These are phyloP conservation scores for Pelargonium cotyledonis DNA, from an alignment of 441 rosid genomes.

Conservation along the genomic window DNA sequence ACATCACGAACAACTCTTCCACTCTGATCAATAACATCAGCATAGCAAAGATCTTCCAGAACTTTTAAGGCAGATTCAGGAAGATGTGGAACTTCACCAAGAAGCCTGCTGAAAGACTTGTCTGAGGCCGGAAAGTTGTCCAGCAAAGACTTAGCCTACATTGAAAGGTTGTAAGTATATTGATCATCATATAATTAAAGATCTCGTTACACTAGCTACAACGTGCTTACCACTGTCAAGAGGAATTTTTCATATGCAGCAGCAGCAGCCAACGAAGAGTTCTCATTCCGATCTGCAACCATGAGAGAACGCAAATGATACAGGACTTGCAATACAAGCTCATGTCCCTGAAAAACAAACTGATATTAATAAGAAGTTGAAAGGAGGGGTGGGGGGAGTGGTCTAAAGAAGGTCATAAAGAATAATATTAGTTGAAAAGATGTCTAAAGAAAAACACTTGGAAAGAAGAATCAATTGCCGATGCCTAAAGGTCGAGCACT, in stretches of 20 bases:
- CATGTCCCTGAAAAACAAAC: conserved; percentile 73
- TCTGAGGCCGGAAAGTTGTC: conserved; percentile 91
- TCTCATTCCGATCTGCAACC: conserved; percentile 41
- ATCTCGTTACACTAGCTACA: conserved; percentile 14
- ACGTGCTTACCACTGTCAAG: conserved; percentile 66
- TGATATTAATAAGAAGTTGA: conserved; percentile 13
- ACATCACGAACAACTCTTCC: conserved; percentile 71
- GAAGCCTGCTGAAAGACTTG: conserved; percentile 93
- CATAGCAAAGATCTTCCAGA: conserved; percentile 75
- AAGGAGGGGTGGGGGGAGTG: conserved; percentile 7
- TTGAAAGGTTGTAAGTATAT: conserved; percentile 27
- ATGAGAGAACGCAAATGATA: conserved; percentile 77
- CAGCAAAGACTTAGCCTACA: conserved; percentile 85
- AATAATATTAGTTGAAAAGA: conserved; percentile 2
- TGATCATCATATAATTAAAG: conserved; percentile 21
- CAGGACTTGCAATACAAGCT: conserved; percentile 75
- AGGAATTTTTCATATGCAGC: conserved; percentile 74
- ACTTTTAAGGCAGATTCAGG: conserved; percentile 74
- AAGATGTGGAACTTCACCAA: conserved; percentile 88
- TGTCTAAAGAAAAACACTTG: conserved; percentile 1
- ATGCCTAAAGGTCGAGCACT: neutral
- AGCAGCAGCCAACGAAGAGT: conserved; percentile 42
- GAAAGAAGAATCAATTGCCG: conserved; percentile 6
- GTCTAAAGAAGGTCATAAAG: neutral
- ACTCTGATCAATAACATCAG: conserved; percentile 50